Evolutionary conservation across 2,329 filamentous ascomycete genomes (phyloP).

Genomic region (Xylaria sp.): DNA sequence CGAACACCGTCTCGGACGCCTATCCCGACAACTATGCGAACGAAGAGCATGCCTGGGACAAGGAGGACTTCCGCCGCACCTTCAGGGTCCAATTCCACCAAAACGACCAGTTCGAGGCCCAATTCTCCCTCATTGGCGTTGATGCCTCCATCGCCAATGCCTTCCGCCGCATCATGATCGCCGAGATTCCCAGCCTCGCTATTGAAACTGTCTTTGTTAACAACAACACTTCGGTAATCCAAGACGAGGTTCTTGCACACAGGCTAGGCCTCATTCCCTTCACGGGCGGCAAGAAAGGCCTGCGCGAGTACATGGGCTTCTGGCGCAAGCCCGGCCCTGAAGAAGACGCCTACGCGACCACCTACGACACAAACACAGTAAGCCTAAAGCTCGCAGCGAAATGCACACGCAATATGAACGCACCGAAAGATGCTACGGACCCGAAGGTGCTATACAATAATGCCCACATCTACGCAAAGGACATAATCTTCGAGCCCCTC

Average conservation of each 20-base stretch:
- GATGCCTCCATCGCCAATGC: slow-evolving; percentile 96
- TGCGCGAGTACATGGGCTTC: slow-evolving; percentile 83
- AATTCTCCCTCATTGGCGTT: slow-evolving; percentile 91
- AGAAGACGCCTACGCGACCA: slow-evolving; percentile 69
- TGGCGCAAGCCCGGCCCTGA: slow-evolving; percentile 75
- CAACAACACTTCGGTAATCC: slow-evolving; percentile 98
- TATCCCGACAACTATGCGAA: slow-evolving; percentile 92
- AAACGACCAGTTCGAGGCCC: slow-evolving; percentile 79
- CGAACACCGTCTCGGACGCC: slow-evolving; percentile 88
- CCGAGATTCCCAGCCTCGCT: slow-evolving; percentile 93
- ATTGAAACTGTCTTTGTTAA: slow-evolving; percentile 93
- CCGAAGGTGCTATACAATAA: slow-evolving; percentile 87
- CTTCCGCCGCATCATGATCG: slow-evolving; percentile 94
- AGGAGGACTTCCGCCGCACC: slow-evolving; percentile 75
- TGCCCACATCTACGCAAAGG: slow-evolving; percentile 82
- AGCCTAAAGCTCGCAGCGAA: slow-evolving; percentile 79
- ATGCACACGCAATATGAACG: slow-evolving; percentile 82
- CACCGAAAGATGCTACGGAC: slow-evolving; percentile 78
- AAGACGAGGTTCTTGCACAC: slow-evolving; percentile 95
- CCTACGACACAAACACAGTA: slow-evolving; percentile 87
- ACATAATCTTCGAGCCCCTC: slow-evolving; percentile 80
- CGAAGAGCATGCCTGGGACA: slow-evolving; percentile 84
- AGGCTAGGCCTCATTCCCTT: slow-evolving; percentile 92
- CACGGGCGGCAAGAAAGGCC: slow-evolving; percentile 78
- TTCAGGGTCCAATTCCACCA: slow-evolving; percentile 86